Conservation (phyloP, 2,329 filamentous ascomycete species). For the Cladosporium sp. region DNA sequence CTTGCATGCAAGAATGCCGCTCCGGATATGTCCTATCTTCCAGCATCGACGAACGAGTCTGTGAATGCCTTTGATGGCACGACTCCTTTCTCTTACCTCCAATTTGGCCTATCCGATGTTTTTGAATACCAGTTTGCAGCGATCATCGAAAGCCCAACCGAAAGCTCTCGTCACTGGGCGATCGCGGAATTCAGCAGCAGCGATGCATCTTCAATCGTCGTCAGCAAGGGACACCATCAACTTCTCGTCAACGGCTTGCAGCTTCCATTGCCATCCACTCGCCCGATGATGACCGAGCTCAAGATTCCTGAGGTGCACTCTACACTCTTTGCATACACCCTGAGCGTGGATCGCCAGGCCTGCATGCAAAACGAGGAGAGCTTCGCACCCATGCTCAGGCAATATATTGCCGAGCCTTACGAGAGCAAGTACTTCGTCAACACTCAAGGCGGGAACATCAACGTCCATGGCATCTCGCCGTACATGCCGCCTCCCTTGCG, state of each 20-base stretch:
- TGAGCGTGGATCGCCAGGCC: slow-evolving; percentile 63
- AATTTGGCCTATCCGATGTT: slow-evolving; percentile 78
- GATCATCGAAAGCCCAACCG: slow-evolving; percentile 73
- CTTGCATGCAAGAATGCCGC: slow-evolving; percentile 85
- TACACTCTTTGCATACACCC: slow-evolving; percentile 78
- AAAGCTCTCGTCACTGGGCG: slow-evolving; percentile 66
- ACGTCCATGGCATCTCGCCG: slow-evolving; percentile 85
- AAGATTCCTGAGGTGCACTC: slow-evolving; percentile 81
- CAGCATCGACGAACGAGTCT: slow-evolving; percentile 71
- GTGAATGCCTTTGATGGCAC: slow-evolving; percentile 68
- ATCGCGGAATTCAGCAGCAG: slow-evolving; percentile 82
- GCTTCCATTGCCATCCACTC: slow-evolving; percentile 63
- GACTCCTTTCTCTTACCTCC: slow-evolving; percentile 80
- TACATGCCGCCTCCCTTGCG: slow-evolving; percentile 81
- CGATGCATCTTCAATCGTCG: slow-evolving; percentile 60
- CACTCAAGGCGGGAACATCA: slow-evolving; percentile 72
- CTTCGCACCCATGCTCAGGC: slow-evolving; percentile 80
- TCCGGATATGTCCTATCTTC: slow-evolving; percentile 73
- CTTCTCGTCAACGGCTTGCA: slow-evolving; percentile 70
- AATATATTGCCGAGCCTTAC: slow-evolving; percentile 83
- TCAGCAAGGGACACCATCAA: slow-evolving; percentile 63
- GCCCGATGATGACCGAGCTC: slow-evolving; percentile 77
- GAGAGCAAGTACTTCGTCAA: slow-evolving; percentile 98
- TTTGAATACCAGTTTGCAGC: slow-evolving; percentile 85
- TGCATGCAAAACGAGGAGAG: slow-evolving; percentile 63